These are phyloP conservation scores for Erodium trifolium DNA, from an alignment of 441 rosid genomes.

Conservation along the genomic window DNA sequence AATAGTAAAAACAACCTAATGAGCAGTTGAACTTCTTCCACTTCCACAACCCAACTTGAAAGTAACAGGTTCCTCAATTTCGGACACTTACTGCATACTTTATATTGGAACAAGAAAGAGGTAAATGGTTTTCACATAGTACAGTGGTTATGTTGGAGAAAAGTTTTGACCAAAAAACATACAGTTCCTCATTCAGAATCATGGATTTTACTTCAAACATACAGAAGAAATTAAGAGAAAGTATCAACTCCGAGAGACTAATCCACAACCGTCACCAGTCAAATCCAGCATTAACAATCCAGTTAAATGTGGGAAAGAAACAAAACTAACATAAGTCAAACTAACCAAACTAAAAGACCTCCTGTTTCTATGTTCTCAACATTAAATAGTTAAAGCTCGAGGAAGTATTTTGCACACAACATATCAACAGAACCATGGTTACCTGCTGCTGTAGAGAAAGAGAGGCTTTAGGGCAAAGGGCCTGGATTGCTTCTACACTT, in stretches of 20 bases:
- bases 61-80: not conserved
- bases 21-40: not conserved
- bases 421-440: constrained; percentile 11
- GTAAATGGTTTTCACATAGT: not conserved
- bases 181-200: not conserved
- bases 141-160: constrained; percentile 2
- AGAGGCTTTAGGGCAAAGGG: constrained; percentile 50
- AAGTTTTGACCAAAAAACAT: not conserved
- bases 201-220: not conserved
- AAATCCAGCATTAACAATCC: not conserved
- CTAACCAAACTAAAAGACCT: not conserved
- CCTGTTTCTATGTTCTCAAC: not conserved
- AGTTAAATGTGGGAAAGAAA: not conserved
- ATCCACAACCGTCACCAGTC: not conserved
- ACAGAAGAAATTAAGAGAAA: not conserved
- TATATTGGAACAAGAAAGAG: not conserved
- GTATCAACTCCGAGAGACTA: too few relatives aligned
- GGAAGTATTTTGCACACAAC: constrained; percentile 10
- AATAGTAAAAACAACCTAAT: not conserved
- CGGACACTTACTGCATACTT: not conserved
- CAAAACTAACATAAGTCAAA: not conserved
- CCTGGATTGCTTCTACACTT: constrained; percentile 41
- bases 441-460: constrained; percentile 95
- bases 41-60: not conserved
- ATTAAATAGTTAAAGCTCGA: not conserved